These are phyloP conservation scores for Talaromyces ruber DNA, from an alignment of 495 filamentous ascomycete species.

Conservation along the genomic window DNA sequence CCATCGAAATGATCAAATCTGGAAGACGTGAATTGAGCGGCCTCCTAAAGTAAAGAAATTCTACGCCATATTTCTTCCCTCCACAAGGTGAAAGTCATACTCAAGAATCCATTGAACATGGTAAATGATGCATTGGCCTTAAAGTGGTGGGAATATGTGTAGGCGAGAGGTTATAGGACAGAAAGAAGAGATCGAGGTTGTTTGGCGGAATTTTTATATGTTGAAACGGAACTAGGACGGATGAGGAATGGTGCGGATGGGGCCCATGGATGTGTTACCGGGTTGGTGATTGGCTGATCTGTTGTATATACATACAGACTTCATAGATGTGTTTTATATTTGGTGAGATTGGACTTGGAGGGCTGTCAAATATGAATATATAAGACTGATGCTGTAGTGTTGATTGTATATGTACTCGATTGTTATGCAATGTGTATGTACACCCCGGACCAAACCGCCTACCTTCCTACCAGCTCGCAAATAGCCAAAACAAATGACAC, in stretches of 20 bases:
- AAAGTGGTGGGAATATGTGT: neutral
- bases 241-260: neutral
- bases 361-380: no score
- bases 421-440: neutral
- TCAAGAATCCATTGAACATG: no score
- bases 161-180: neutral
- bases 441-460: neutral
- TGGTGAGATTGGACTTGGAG: no score
- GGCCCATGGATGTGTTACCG: no score
- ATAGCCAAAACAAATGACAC: neutral
- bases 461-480: neutral
- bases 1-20: neutral
- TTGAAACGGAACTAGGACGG: neutral
- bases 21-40: neutral
- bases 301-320: no score
- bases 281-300: no score
- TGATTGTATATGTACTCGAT: neutral
- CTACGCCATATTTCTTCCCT: slow-evolving; percentile 2
- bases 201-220: neutral
- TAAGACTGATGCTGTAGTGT: no score
- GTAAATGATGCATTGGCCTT: neutral
- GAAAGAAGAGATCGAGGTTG: neutral
- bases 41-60: neutral
- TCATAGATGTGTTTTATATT: no score
- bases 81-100: slow-evolving; percentile 1